phyloP scores from a whole-genome alignment of 2,329 filamentous ascomycete species.

The Curvularia sp. region DNA sequence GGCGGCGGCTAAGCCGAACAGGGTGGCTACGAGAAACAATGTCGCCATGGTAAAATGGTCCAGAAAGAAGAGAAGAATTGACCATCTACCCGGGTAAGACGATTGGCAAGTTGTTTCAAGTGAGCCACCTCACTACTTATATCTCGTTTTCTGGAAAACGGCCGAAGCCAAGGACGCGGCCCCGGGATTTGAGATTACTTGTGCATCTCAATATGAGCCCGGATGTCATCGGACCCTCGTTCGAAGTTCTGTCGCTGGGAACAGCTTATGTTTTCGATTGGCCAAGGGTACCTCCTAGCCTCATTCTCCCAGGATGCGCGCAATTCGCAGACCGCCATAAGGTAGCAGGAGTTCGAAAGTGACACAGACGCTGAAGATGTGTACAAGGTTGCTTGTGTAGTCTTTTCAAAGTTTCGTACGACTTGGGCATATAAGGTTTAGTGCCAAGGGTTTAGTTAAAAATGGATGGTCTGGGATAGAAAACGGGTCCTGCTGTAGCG shows the following conservation, averaged over 20 bases:
- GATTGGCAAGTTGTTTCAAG: not conserved
- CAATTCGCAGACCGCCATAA: not conserved
- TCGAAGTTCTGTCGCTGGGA: not conserved
- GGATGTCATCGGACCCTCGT: not conserved
- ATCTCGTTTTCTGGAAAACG: not conserved
- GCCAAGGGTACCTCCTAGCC: not conserved
- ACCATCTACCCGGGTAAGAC: no score
- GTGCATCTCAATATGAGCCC: not conserved
- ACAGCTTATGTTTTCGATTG: not conserved
- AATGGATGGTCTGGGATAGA: not conserved
- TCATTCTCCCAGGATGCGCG: not conserved
- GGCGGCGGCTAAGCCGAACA: slow-evolving; percentile 38
- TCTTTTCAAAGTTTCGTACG: not conserved
- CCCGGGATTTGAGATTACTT: not conserved
- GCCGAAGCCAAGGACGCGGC: not conserved
- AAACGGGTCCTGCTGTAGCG: not conserved
- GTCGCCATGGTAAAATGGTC: not conserved
- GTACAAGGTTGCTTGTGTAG: not conserved
- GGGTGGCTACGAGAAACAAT: slow-evolving; percentile 30
- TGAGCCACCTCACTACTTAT: not conserved
- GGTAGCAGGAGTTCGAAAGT: no score
- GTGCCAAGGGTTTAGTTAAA: not conserved
- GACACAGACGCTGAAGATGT: not conserved
- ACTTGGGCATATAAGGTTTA: not conserved
- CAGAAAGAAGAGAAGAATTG: not conserved